phyloP scores from a whole-genome alignment of 345 rosid genomes.

The Arabidopsis thaliana region DNA sequence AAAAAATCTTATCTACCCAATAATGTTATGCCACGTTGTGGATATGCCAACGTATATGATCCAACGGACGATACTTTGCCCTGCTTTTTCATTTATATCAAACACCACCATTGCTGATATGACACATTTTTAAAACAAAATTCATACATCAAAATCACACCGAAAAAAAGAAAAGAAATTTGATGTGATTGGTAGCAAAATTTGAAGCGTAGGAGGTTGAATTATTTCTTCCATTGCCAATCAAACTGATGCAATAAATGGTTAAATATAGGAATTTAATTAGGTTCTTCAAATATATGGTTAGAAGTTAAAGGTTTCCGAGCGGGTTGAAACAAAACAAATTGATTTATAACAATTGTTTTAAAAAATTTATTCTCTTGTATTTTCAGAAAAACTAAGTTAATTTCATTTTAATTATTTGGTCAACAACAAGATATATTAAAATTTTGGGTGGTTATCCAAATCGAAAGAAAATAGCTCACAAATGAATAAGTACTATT shows the following conservation, averaged over 20 bases:
- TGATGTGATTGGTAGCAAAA: conserved; percentile 18
- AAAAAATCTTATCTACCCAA: conserved; percentile 31
- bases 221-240: not conserved
- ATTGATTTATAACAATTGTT: no score
- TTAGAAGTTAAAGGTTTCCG: no score
- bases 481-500: no score
- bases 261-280: not conserved
- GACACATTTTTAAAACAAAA: conserved; percentile 13
- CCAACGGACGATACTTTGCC: conserved; percentile 15
- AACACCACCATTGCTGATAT: conserved; percentile 3
- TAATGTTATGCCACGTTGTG: conserved; percentile 27
- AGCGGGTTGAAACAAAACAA: not conserved
- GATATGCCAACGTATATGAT: conserved; percentile 37
- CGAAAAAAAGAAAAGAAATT: conserved; percentile 1
- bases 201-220: not conserved
- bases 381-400: no score
- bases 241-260: not conserved
- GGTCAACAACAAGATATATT: no score
- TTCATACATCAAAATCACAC: conserved; percentile 3
- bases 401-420: no score
- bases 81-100: not conserved
- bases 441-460: no score
- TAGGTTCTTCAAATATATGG: not conserved
- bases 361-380: no score
- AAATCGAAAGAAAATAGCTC: no score